These are phyloP conservation scores for Coemansia sp. DNA, from an alignment of 192 early-diverging fungal species.

Conservation along the genomic window DNA sequence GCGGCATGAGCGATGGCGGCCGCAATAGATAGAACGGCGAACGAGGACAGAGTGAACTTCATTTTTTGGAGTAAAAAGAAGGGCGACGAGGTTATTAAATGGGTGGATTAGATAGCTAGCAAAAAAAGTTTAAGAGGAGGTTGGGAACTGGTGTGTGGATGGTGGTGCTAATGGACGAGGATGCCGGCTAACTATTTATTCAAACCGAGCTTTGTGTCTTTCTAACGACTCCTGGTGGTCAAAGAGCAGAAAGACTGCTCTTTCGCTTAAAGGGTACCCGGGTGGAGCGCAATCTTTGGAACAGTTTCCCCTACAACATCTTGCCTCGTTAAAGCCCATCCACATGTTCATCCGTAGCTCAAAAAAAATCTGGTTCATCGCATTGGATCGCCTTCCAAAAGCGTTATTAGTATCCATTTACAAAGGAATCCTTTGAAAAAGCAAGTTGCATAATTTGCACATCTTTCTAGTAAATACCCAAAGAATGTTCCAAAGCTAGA, in stretches of 20 bases:
- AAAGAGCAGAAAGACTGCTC: background rate
- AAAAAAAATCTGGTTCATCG: conserved; percentile 2
- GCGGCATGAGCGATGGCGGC: conserved; percentile 2
- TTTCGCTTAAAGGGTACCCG: background rate
- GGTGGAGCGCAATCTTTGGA: too few relatives aligned
- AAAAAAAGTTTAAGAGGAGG: background rate
- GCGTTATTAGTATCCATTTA: background rate
- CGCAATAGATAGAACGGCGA: background rate
- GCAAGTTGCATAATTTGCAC: too few relatives aligned
- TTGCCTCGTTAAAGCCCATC: too few relatives aligned
- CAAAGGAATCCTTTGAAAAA: background rate
- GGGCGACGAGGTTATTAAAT: background rate
- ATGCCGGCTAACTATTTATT: background rate
- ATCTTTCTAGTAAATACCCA: too few relatives aligned
- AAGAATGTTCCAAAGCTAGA: too few relatives aligned
- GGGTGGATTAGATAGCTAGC: background rate
- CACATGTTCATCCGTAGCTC: too few relatives aligned
- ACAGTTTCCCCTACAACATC: too few relatives aligned
- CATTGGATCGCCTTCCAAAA: background rate
- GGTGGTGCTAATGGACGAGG: background rate
- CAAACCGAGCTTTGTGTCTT: background rate
- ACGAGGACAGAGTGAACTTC: background rate
- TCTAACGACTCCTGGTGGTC: background rate
- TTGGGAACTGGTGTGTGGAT: background rate
- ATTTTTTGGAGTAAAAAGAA: background rate